phyloP scores from a whole-genome alignment of 345 rosid genomes.

The Sonneratia caseolaris region DNA sequence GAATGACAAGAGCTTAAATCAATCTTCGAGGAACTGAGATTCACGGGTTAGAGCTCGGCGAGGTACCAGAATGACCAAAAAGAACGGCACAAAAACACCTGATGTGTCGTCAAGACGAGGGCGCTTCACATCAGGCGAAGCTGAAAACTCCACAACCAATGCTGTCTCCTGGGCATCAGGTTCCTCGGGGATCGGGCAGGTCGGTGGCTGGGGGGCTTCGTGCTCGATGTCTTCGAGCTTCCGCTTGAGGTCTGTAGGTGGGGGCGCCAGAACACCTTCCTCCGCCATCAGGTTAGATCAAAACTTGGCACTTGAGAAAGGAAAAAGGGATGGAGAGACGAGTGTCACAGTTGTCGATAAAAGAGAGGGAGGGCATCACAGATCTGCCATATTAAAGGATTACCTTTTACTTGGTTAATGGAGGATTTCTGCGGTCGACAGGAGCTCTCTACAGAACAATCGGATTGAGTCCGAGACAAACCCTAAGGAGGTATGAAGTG shows the following conservation, averaged over 20 bases:
- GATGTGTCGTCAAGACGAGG: conserved; percentile 34
- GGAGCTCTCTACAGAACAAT: background rate
- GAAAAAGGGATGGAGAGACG: background rate
- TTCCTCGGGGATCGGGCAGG: background rate
- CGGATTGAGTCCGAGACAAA: background rate
- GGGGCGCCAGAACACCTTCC: conserved; percentile 37
- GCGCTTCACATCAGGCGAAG: conserved; percentile 43
- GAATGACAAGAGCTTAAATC: background rate
- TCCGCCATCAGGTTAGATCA: conserved; percentile 37
- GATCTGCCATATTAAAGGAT: background rate
- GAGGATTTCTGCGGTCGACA: background rate
- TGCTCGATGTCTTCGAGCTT: conserved; percentile 53
- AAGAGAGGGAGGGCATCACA: background rate
- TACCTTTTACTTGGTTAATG: background rate
- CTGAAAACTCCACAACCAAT: conserved; percentile 11
- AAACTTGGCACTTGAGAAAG: background rate
- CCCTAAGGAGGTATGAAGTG: background rate
- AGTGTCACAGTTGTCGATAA: background rate
- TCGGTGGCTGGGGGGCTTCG: conserved; percentile 14
- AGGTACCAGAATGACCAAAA: background rate
- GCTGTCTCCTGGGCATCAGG: conserved; percentile 12
- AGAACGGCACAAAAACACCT: conserved; percentile 25
- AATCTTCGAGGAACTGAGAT: background rate
- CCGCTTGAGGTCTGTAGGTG: conserved; percentile 53
- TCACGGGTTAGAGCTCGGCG: background rate